phyloP scores from a whole-genome alignment of 371 early-diverging fungal genomes.

The Rhizomucor miehei region DNA sequence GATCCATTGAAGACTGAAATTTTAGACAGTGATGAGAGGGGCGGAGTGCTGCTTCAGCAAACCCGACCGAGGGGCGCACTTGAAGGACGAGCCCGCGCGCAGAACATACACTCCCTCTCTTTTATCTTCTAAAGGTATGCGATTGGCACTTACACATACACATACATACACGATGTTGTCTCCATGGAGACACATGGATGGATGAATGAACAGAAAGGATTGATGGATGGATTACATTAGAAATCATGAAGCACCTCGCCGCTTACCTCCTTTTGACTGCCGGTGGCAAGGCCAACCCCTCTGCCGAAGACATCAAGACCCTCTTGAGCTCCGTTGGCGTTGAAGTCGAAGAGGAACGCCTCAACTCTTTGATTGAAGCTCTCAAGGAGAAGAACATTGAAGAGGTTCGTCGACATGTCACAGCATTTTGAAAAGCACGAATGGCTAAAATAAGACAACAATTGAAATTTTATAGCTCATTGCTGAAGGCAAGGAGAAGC shows the following conservation, averaged over 20 bases:
- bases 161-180: no score
- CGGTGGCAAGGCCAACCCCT: constrained; percentile 86
- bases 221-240: constrained; percentile 3
- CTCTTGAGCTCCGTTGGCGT: constrained; percentile 92
- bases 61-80: no score
- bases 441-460: no score
- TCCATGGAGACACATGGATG: no score
- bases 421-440: neutral
- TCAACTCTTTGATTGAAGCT: constrained; percentile 75
- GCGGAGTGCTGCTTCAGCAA: no score
- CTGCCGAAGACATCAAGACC: constrained; percentile 77
- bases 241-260: constrained; percentile 91
- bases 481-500: constrained; percentile 88
- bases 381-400: constrained; percentile 88
- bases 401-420: constrained; percentile 47
- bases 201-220: neutral
- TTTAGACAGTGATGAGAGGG: no score
- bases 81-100: no score
- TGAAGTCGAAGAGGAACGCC: constrained; percentile 81
- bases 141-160: no score
- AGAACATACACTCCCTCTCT: no score
- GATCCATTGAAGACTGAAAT: no score
- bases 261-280: constrained; percentile 94
- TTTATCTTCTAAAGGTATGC: no score
- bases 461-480: constrained; percentile 60